Evolutionary conservation across 225 moss, liverwort and hornwort species (phyloP), one percentile per base, ranked within the genome.

Genomic region (Takakia lepidozioides): DNA sequence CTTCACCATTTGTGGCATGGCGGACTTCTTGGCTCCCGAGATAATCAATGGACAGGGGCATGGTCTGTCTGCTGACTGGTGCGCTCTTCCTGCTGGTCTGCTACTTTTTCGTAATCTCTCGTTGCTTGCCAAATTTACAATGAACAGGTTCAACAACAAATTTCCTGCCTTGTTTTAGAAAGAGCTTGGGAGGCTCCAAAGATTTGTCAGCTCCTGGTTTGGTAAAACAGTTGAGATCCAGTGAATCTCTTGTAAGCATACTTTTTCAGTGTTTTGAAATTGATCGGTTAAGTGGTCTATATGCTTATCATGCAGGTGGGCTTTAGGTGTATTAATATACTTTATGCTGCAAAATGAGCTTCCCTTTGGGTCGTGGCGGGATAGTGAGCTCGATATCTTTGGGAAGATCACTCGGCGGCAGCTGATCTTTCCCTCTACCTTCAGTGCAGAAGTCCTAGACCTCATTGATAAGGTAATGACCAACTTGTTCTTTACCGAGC

Each of bases 51-150:
- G 76, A 48, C 66, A 54, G 53, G 81, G 81, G 18, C 72, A 81
- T 43, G 68, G 76, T 57, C 58, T 75, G 63, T 69, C 72, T 63
- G 65, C 76, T 43, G 81, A 81, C 60, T 81, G 81, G 81, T 81
- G 46, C 29, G 46, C 29, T 55, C 9, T 15, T 42, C 46, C 16
- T 9, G 10, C 44, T 2, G 2, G 10, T 24, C 23, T 45, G 44
- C 23, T 45, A 19, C 17, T 45, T 18, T 24, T 32, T 32, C 11
- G 32, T 6, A n/a, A n/a, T n/a, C n/a, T n/a, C n/a, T n/a, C n/a
- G n/a, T n/a, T n/a, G n/a, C n/a, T n/a, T n/a, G n/a, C n/a, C n/a
- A n/a, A n/a, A n/a, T n/a, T n/a, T n/a, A n/a, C n/a, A n/a, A n/a
- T n/a, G n/a, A n/a, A n/a, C n/a, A n/a, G n/a, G n/a, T n/a, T n/a